Conservation (phyloP, 805 yeast species). For the Isabelozyma heimii region DNA sequence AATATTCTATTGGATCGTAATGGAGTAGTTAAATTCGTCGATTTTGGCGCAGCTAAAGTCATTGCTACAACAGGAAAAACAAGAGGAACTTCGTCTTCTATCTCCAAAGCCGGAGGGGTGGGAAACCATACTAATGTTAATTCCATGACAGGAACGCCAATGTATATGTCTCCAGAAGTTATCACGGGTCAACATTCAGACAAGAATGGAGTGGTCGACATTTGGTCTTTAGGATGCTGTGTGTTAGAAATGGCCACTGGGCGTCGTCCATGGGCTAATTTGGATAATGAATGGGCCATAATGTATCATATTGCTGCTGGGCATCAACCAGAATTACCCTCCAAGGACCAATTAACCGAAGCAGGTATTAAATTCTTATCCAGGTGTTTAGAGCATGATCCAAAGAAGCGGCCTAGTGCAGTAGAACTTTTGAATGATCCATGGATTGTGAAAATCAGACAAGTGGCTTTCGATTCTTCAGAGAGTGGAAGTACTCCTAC, state of each 20-base stretch:
- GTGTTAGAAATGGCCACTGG: constrained; percentile 97
- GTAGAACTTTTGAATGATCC: constrained; percentile 83
- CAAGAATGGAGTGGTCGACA: constrained; percentile 68
- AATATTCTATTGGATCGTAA: constrained; percentile 85
- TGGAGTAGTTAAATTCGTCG: constrained; percentile 93
- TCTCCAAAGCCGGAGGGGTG: background rate
- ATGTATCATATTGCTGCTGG: constrained; percentile 99
- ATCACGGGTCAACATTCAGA: constrained; percentile 73
- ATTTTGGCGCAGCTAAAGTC: constrained; percentile 96
- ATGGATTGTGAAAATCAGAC: constrained; percentile 76
- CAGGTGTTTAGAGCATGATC: constrained; percentile 79
- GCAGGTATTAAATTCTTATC: constrained; percentile 70
- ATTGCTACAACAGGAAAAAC: constrained; percentile 60
- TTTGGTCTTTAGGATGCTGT: constrained; percentile 97
- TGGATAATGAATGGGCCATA: constrained; percentile 97
- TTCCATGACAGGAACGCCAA: constrained; percentile 88
- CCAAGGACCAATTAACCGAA: constrained; percentile 70
- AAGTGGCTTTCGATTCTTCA: constrained; percentile 57
- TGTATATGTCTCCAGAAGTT: constrained; percentile 98
- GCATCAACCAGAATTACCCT: constrained; percentile 82
- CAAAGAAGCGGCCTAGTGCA: constrained; percentile 77
- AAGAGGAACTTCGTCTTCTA: constrained; percentile 16
- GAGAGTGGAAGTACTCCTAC: constrained; percentile 32
- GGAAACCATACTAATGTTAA: constrained; percentile 28
- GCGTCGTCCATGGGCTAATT: constrained; percentile 90